These are phyloP conservation scores for Gillenia trifoliata DNA, from an alignment of 306 rosid genomes.

Conservation along the genomic window DNA sequence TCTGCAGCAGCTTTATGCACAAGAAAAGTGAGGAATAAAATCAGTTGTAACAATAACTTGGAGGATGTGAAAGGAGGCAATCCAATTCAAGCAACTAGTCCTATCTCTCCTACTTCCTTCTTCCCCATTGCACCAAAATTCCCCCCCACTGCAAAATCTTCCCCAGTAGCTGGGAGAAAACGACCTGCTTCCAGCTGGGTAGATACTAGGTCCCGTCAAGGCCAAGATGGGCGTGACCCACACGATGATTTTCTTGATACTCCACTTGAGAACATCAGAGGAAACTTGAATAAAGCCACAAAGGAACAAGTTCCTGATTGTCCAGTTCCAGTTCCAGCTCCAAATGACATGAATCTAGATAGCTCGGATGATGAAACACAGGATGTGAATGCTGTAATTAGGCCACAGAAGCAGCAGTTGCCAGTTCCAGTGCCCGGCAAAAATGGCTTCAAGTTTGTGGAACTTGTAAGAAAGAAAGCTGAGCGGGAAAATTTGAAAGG, in stretches of 20 bases:
- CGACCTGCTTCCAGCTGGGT: slow-evolving; percentile 77
- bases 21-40: slow-evolving; percentile 34
- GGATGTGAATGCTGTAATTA: slow-evolving; percentile 46
- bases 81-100: slow-evolving; percentile 16
- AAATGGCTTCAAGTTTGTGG: slow-evolving; percentile 69
- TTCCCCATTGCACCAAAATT: slow-evolving; percentile 32
- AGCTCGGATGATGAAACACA: slow-evolving; percentile 81
- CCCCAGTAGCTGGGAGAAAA: slow-evolving; percentile 48
- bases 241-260: slow-evolving; percentile 96
- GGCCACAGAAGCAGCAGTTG: slow-evolving; percentile 41
- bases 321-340: slow-evolving; percentile 13
- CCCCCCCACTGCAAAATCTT: slow-evolving; percentile 34
- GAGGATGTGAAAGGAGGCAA: slow-evolving; percentile 36
- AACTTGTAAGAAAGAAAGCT: slow-evolving; percentile 88
- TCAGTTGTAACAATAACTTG: slow-evolving; percentile 3
- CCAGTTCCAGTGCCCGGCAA: slow-evolving; percentile 31
- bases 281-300: slow-evolving; percentile 43
- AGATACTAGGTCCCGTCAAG: slow-evolving; percentile 66
- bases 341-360: slow-evolving; percentile 30
- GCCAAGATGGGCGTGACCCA: slow-evolving; percentile 64
- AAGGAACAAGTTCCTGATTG: slow-evolving; percentile 27
- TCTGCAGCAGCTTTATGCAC: slow-evolving; percentile 25
- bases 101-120: slow-evolving; percentile 29
- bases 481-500: slow-evolving; percentile 87
- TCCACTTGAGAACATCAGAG: slow-evolving; percentile 73